A percentile compares a stretch with the other conserved stretches of the same genome.
Conservation (phyloP, 305 asterid species). For the Nicotiana rustica region DNA sequence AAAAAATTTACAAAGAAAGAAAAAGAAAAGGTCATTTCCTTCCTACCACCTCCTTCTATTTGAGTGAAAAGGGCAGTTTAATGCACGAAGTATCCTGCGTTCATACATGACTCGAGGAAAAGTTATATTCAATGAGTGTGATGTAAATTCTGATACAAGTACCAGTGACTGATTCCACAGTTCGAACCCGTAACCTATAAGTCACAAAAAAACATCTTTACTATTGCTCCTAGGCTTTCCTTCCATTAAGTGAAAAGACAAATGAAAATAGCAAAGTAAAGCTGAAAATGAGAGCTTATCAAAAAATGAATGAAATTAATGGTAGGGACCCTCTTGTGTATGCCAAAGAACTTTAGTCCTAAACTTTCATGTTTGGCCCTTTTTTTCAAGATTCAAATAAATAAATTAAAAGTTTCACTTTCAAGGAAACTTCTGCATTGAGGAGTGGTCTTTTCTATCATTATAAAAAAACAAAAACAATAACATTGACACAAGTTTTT, state of each 20-base stretch:
- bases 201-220: too few relatives aligned
- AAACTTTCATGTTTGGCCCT: background rate
- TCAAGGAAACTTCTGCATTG: slow-evolving; percentile 33
- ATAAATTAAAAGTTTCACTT: background rate
- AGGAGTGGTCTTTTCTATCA: background rate
- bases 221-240: background rate
- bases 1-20: too few relatives aligned
- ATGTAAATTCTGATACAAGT: too few relatives aligned
- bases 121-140: too few relatives aligned
- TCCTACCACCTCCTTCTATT: too few relatives aligned
- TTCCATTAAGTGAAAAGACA: background rate
- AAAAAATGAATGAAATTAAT: background rate
- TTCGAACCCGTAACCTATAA: too few relatives aligned
- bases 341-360: background rate
- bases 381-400: background rate
- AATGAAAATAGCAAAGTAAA: background rate
- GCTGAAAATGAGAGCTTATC: slow-evolving; percentile 27
- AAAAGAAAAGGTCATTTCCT: too few relatives aligned
- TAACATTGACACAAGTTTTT: background rate
- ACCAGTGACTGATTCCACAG: too few relatives aligned
- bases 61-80: too few relatives aligned
- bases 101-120: too few relatives aligned
- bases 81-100: too few relatives aligned
- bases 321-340: slow-evolving; percentile 25
- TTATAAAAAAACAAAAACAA: slow-evolving; percentile 11